Percentiles rank a stretch among this genome's conserved stretches.
Conservation (phyloP, 306 rosid species). For the Hippophae tibetana region DNA sequence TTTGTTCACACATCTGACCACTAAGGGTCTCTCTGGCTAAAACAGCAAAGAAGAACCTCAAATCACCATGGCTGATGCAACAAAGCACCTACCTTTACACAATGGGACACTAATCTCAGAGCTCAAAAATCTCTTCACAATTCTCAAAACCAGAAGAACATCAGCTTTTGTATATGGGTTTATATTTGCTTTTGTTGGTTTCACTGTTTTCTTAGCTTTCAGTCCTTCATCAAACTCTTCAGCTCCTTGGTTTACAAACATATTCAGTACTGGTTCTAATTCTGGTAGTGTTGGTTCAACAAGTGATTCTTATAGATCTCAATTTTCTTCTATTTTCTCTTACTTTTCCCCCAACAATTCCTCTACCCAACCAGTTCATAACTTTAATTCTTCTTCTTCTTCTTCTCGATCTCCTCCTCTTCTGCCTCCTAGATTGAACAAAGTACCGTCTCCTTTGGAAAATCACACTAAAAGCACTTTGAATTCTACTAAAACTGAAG, state of each 20-base stretch:
- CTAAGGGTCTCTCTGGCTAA: not conserved
- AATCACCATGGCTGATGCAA: conserved; percentile 57
- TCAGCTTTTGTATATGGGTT: conserved; percentile 53
- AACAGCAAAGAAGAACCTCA: not conserved
- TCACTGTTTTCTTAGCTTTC: conserved; percentile 66
- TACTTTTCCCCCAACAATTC: conserved; percentile 47
- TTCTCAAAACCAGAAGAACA: conserved; percentile 54
- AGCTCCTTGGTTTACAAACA: conserved; percentile 53
- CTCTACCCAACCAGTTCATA: conserved; percentile 8
- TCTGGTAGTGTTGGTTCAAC: not conserved
- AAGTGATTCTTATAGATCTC: conserved; percentile 32
- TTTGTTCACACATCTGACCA: not conserved
- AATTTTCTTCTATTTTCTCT: conserved; percentile 30
- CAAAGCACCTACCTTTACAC: conserved; percentile 44
- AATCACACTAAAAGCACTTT: conserved; percentile 18
- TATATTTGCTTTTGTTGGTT: conserved; percentile 45
- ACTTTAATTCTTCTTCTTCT: conserved; percentile 14
- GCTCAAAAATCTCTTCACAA: conserved; percentile 43
- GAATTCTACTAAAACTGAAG: conserved; percentile 12
- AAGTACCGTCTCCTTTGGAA: conserved; percentile 10
- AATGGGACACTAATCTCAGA: conserved; percentile 39
- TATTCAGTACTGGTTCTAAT: conserved; percentile 21
- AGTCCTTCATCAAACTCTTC: conserved; percentile 46
- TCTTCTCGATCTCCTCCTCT: conserved; percentile 28
- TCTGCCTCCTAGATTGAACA: conserved; percentile 11